These are phyloP conservation scores for Diutina pseudorugosa DNA, from an alignment of 1,139 yeast genomes.

Conservation along the genomic window DNA sequence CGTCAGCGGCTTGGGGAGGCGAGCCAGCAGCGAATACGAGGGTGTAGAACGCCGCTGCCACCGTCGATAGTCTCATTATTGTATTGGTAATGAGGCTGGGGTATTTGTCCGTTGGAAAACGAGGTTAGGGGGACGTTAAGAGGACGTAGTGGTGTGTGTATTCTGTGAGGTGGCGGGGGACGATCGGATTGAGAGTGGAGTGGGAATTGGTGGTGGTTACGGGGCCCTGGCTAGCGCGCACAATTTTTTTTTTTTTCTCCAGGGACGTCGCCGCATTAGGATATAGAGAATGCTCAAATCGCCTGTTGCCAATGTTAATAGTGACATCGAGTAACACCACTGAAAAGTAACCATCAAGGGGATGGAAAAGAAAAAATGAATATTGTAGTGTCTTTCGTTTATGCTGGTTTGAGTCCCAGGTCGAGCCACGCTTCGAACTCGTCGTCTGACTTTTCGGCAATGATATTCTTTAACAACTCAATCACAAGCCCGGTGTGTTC, in stretches of 20 bases:
- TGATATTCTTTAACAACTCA: slow-evolving; percentile 31
- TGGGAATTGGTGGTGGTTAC: neutral
- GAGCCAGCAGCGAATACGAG: neutral
- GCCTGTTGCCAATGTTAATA: too few species aligned
- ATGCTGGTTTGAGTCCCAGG: slow-evolving; percentile 10
- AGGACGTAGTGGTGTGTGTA: neutral
- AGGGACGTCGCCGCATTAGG: too few species aligned
- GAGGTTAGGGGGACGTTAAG: too few species aligned
- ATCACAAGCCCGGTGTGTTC: slow-evolving; percentile 44
- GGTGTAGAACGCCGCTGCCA: neutral
- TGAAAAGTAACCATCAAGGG: too few species aligned
- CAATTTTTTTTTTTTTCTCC: too few species aligned
- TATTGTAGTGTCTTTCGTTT: too few species aligned
- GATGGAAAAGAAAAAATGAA: too few species aligned
- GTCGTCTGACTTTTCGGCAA: slow-evolving; percentile 22
- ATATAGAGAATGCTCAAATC: too few species aligned
- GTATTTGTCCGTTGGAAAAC: neutral
- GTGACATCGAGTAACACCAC: too few species aligned
- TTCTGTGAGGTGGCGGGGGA: neutral
- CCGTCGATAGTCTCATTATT: neutral
- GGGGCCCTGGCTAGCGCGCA: too few species aligned
- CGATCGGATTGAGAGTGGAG: neutral
- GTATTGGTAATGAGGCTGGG: neutral
- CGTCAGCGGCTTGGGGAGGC: neutral
- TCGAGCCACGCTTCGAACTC: slow-evolving; percentile 33